phyloP scores from a whole-genome alignment of 2,329 filamentous ascomycete species.

The Fusarium longipes region DNA sequence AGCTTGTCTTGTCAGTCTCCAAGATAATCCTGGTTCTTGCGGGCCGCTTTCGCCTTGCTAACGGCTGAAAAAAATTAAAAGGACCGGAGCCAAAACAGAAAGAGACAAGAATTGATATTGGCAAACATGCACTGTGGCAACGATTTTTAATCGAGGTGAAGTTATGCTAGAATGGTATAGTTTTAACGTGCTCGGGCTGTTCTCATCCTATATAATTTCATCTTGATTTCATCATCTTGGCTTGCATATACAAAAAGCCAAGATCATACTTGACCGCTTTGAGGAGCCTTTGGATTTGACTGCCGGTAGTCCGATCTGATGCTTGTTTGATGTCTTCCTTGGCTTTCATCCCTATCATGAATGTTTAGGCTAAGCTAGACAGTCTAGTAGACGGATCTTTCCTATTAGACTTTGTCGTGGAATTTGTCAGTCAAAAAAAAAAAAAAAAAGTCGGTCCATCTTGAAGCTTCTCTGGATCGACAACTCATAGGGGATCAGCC shows the following conservation, averaged over 20 bases:
- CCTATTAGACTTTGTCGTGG: not conserved
- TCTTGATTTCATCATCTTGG: conserved; percentile 2
- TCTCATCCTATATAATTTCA: not conserved
- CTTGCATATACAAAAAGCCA: conserved; percentile 2
- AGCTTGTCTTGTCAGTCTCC: not conserved
- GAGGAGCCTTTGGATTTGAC: not conserved
- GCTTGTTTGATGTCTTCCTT: not conserved
- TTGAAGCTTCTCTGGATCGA: conserved; percentile 4
- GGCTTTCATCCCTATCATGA: not conserved
- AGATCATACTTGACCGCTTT: not conserved
- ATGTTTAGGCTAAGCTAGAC: not conserved
- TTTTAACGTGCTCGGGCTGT: not conserved
- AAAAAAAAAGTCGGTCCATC: too few species aligned
- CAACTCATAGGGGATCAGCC: conserved; percentile 11
- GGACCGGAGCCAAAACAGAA: conserved; percentile 17
- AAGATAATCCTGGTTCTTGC: conserved; percentile 31
- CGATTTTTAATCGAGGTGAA: conserved; percentile 9
- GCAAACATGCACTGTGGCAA: not conserved
- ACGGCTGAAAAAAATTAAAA: conserved; percentile 20
- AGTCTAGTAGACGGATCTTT: too few species aligned
- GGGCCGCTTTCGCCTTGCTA: conserved; percentile 33
- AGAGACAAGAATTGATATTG: not conserved
- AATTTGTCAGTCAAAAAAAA: too few species aligned
- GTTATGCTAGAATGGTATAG: not conserved
- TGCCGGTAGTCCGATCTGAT: conserved; percentile 18